Evolutionary conservation across 768 basidiomycete species (phyloP), one percentile per base, ranked within the genome.

Genomic region (Cubamyces sp.): DNA sequence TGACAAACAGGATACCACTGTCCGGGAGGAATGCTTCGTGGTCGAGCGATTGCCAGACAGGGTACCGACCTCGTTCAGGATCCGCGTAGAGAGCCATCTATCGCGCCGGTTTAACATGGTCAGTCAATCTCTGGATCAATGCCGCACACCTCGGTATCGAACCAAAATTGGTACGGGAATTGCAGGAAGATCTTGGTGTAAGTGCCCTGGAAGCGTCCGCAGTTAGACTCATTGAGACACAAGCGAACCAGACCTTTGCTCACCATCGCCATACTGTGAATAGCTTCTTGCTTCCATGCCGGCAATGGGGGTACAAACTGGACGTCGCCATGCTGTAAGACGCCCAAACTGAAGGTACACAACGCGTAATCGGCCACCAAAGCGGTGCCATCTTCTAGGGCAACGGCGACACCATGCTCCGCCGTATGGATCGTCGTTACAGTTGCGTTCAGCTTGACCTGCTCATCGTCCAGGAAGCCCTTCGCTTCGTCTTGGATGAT

Each of bases 161-260:
- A 81, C 82, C 82, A 88, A 70, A 88, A 89, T 25, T 84, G 84
- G 42, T 80, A 64, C 0, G 84, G 77, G 65, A 88, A 89, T 60
- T 84, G 80, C 47, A 88, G 68, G 71, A 88, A 88, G 30, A 88
- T 87, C 72, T 88, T 88, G 1, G 87, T 87, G 64, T 85, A 89
- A 0, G 82, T 85, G 1, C 77, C 79, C 79, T 81, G 64, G 77
- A 82, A 65, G 87, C 85, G 84, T 82, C 71, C 86, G 87, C 41
- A 77, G 76, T 8, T 49, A 47, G 3, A 40, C 11, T 9, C 3
- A 15, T 9, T 15, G 5, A 9, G n/a, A 11, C n/a, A n/a, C 11
- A n/a, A 6, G 23, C 1, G 26, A 5, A 16, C 12, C 1, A n/a
- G 3, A 3, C 9, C 34, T 30, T 6, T 8, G 9, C 42, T 4